Percentiles rank a stretch among this genome's conserved stretches.
These are phyloP conservation scores for Tagetes patula DNA, from an alignment of 129 eudicot species.

Conservation along the genomic window DNA sequence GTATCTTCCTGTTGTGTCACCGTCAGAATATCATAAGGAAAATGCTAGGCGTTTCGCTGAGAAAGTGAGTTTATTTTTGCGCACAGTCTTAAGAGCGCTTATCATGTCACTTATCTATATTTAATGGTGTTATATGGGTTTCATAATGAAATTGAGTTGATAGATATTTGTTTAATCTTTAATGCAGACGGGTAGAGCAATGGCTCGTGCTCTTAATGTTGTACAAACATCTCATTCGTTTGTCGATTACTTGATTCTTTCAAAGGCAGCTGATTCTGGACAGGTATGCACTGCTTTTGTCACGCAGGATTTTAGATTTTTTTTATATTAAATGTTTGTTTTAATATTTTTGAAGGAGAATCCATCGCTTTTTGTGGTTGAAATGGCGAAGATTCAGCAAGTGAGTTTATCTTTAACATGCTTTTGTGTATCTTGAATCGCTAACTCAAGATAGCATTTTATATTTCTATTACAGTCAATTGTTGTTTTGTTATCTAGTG, in stretches of 20 bases:
- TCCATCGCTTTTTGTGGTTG: conserved; percentile 79
- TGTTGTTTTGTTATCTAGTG: conserved; percentile 8
- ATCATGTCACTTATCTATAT: background rate
- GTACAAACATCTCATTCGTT: conserved; percentile 78
- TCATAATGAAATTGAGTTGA: conserved; percentile 1
- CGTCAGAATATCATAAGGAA: conserved; percentile 68
- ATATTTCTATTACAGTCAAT: background rate
- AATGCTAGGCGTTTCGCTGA: conserved; percentile 59
- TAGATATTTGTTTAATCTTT: background rate
- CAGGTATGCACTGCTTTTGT: conserved; percentile 50
- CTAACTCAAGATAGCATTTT: background rate
- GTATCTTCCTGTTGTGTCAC: conserved; percentile 79
- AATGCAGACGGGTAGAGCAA: conserved; percentile 68
- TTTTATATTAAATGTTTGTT: background rate
- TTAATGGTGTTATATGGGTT: conserved; percentile 1
- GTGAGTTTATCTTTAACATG: conserved; percentile 46
- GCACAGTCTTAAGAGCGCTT: background rate
- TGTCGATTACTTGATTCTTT: conserved; percentile 72
- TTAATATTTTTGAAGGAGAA: conserved; percentile 54
- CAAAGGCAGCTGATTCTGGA: conserved; percentile 68
- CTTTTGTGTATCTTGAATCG: conserved; percentile 10
- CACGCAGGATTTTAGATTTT: conserved; percentile 1
- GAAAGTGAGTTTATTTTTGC: conserved; percentile 58
- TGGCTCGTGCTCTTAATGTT: conserved; percentile 81
- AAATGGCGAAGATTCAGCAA: conserved; percentile 63